Base-by-base conservation (phyloP, 176 grass and related monocot genomes). In the Cocos nucifera region DNA sequence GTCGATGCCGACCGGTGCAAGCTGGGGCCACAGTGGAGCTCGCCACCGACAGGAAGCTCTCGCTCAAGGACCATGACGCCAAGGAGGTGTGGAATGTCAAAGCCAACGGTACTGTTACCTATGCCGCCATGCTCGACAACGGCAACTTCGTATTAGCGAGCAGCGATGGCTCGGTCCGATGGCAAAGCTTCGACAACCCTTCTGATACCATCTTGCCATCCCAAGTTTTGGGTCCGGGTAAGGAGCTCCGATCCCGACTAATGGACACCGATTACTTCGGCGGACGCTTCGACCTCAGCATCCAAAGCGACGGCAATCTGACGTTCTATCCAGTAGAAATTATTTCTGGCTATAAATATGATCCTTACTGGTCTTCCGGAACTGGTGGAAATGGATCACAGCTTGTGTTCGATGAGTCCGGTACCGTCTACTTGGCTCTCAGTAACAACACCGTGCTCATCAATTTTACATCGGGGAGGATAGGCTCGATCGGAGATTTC, bases 181-280 rank as follows among this genome's bases (percentile, higher is more conserved):
- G 84, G 84, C 29, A 39, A 15, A 88, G 29, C 52, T 88, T 88
- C 52, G 17, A 61, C 1, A 0, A 19, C 25, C 79, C 84, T 17
- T 5, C 71, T 4, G 84, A 88, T 50, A 88, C 84, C 26, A 72
- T 88, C 44, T 56, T 88, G 51, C 75, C 58, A 1, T 57, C 66
- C 26, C 79, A 88, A 30, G 66, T 69, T n/a, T 18, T 88, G 18
- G 6, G 4, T 1, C 5, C 49, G 0, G 22, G n/a, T 12, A 69
- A 0, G 35, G 20, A 0, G 3, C 69, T 88, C 48, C 75, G 15
- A 19, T 64, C 79, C 6, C 75, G 71, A 19, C 51, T 82, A 19
- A 73, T 65, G 15, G 20, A 60, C 17, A 76, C 75, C 0, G 62
- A 79, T 19, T 88, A 76, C 21, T 82, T 66, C n/a, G 22, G 17